These are phyloP conservation scores for Filobasidium floriforme DNA, from an alignment of 768 basidiomycete genomes.

Conservation along the genomic window DNA sequence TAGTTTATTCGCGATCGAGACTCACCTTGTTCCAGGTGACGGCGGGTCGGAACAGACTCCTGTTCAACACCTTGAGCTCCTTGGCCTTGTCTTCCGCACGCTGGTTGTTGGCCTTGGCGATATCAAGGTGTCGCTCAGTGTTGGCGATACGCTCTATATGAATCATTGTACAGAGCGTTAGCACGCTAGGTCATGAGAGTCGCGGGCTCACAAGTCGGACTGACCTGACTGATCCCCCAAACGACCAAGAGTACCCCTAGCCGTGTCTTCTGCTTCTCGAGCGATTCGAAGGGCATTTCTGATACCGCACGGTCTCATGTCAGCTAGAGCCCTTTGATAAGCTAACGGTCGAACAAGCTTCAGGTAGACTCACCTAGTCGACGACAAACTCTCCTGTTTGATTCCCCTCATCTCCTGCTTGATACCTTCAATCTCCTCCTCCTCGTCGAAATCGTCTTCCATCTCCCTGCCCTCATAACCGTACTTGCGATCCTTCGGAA, in stretches of 20 bases:
- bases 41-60: conserved; percentile 86
- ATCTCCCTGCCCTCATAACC: conserved; percentile 42
- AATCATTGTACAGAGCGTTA: background rate
- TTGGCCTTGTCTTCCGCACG: conserved; percentile 89
- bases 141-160: conserved; percentile 59
- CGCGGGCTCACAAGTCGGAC: conserved; percentile 27
- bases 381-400: conserved; percentile 86
- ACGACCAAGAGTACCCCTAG: conserved; percentile 68
- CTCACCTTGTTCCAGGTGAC: conserved; percentile 76
- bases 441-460: conserved; percentile 55
- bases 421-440: conserved; percentile 69
- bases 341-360: background rate
- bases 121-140: conserved; percentile 89
- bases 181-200: background rate
- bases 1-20: too few species aligned
- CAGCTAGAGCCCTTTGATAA: background rate
- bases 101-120: conserved; percentile 74
- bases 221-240: conserved; percentile 89
- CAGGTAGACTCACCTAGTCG: conserved; percentile 53
- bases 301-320: background rate
- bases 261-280: conserved; percentile 94
- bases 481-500: conserved; percentile 30
- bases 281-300: conserved; percentile 83
- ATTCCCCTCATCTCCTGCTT: conserved; percentile 79
- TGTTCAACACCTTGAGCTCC: conserved; percentile 88